Conservation (phyloP, 2,329 filamentous ascomycete genomes). For the Exophiala xenobiotica region DNA sequence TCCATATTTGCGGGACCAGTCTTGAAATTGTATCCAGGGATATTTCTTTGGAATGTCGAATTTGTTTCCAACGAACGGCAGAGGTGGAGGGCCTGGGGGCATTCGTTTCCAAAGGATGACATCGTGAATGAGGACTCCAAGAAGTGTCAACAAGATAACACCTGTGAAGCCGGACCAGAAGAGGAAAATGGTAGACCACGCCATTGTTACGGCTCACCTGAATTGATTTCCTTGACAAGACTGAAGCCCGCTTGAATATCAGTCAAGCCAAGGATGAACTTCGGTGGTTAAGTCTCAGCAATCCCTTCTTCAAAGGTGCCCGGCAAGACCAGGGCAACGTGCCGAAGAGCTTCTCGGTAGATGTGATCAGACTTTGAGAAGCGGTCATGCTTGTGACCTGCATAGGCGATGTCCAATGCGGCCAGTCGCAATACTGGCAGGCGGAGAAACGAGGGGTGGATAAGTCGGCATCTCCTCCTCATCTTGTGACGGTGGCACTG, state of each 20-base stretch:
- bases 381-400: neutral
- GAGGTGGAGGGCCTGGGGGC: conserved; percentile 33
- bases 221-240: neutral
- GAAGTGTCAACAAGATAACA: conserved; percentile 9
- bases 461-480: neutral
- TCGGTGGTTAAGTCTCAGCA: neutral
- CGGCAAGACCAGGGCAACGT: too few species aligned
- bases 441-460: neutral
- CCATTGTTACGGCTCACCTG: conserved; percentile 8
- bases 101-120: conserved; percentile 27
- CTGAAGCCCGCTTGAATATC: neutral
- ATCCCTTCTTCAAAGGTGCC: too few species aligned
- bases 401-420: neutral
- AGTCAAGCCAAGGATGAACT: neutral
- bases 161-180: conserved; percentile 19
- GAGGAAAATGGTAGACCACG: conserved; percentile 17
- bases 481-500: neutral
- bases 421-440: neutral
- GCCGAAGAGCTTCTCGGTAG: neutral
- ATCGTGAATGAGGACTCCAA: conserved; percentile 25
- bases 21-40: conserved; percentile 35
- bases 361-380: neutral
- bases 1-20: conserved; percentile 39
- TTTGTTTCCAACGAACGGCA: conserved; percentile 36
- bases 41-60: conserved; percentile 33